Percentiles rank a stretch among this genome's conserved stretches.
Evolutionary conservation across 768 basidiomycete species (phyloP).

Genomic region (Crassisporium funariophilum): DNA sequence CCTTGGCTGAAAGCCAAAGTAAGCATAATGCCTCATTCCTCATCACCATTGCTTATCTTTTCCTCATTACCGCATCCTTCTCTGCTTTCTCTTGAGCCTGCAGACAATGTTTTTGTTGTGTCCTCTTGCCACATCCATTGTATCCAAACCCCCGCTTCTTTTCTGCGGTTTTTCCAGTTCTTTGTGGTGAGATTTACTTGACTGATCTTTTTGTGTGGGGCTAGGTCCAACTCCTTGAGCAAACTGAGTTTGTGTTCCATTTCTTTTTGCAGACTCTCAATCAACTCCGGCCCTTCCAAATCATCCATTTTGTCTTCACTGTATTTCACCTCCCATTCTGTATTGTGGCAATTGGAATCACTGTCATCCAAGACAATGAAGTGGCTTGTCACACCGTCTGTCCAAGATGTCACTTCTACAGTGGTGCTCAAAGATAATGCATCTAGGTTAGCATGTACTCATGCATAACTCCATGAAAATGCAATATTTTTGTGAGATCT

Average conservation of each 20-base stretch:
- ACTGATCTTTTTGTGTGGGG: background rate
- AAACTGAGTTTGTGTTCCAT: background rate
- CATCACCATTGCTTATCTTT: background rate
- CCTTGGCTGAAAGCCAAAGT: background rate
- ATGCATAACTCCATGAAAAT: no score
- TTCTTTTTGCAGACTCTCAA: background rate
- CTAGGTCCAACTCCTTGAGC: background rate
- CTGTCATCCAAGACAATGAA: no score
- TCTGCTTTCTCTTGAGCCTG: constrained; percentile 13
- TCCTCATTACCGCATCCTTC: background rate
- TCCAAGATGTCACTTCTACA: no score
- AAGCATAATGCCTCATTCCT: background rate
- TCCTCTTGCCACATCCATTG: constrained; percentile 7
- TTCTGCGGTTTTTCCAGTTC: constrained; percentile 20
- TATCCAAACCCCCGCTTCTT: constrained; percentile 14
- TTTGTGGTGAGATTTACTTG: background rate
- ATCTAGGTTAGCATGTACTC: no score
- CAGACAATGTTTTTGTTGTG: constrained; percentile 5
- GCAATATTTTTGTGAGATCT: no score
- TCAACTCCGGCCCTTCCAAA: no score
- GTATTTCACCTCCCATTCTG: no score
- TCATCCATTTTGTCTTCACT: no score
- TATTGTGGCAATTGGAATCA: no score
- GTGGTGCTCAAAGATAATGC: no score
- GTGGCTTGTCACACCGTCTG: no score